Evolutionary conservation across 257 asterid genomes (phyloP), one percentile per base, ranked within the genome.

Genomic region (Solanum arcanum): DNA sequence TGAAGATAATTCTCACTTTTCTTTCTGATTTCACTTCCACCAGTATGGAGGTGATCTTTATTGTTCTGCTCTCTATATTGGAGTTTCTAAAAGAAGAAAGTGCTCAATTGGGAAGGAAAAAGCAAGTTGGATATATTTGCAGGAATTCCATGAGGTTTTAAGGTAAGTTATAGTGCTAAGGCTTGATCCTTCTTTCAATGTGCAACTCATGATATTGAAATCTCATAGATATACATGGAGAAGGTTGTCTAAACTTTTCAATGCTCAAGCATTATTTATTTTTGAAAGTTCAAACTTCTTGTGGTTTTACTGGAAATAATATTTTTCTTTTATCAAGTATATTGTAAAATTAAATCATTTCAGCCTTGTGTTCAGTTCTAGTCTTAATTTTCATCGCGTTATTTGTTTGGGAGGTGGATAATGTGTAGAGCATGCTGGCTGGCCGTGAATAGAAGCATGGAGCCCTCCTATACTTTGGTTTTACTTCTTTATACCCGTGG

Each of bases 101-200:
- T 93, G 97, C 91, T 91, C 95, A 12, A 80, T 96, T 90, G 95
- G 98, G 89, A n/a, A 4, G 87, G 95, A 93, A 88, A 94, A 86
- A 91, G 92, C 85, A 81, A 91, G 92, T 78, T 89, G 94, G 92
- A 83, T 92, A 91, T 94, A 92, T 44, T 91, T 93, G 88, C 92
- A 88, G 86, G 98, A 95, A 90, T 95, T 95, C 89, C 99, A 96
- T 88, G 95, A 93, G 83, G 94, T 94, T 88, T 35, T 52, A 39
- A 93, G 96, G 99, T 96, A 93, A 95, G 88, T 44, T 46, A 59
- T 66, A 46, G 46, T 78, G 25, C 87, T 74, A 23, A 62, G 72
- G 35, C 20, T 86, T 59, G 73, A 44, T 44, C 42, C 86, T 80
- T 85, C 39, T 86, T 20, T 29, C 7, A 12, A 25, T 18, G 25